These are phyloP conservation scores for Penicillium maclennaniae DNA, from an alignment of 495 filamentous ascomycete species.

Conservation along the genomic window DNA sequence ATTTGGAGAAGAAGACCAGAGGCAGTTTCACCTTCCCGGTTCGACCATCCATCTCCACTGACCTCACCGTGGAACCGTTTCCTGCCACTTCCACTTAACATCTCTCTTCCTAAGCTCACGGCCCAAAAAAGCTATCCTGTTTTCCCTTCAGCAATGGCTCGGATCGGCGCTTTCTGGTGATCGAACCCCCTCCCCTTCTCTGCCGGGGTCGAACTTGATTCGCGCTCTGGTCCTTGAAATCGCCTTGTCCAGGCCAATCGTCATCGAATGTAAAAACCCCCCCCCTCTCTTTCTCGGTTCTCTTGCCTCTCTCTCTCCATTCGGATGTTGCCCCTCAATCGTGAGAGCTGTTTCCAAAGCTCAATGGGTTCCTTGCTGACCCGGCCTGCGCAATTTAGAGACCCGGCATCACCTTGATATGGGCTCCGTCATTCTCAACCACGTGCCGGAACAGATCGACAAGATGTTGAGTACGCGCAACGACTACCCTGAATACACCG, in stretches of 20 bases:
- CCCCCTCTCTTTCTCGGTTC: constrained; percentile 6
- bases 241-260: constrained; percentile 14
- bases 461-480: constrained; percentile 50
- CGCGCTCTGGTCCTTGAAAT: constrained; percentile 23
- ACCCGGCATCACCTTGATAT: constrained; percentile 31
- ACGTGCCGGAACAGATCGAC: constrained; percentile 42
- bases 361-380: constrained; percentile 19
- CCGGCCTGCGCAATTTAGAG: constrained; percentile 3
- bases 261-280: constrained; percentile 22
- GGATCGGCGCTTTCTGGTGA: constrained; percentile 1
- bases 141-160: not conserved
- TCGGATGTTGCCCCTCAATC: constrained; percentile 8
- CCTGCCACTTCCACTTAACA: constrained; percentile 10
- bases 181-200: not conserved
- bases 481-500: constrained; percentile 32
- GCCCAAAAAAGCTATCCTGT: constrained; percentile 1
- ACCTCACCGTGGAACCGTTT: constrained; percentile 17
- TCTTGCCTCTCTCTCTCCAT: constrained; percentile 2
- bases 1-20: not conserved
- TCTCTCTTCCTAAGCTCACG: constrained; percentile 3
- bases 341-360: not conserved
- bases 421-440: constrained; percentile 45
- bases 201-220: not conserved
- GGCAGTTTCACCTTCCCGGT: not conserved
- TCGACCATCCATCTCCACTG: constrained; percentile 12